Base-by-base conservation (phyloP, 163 green algal species). In the Chloromonas sp. region DNA sequence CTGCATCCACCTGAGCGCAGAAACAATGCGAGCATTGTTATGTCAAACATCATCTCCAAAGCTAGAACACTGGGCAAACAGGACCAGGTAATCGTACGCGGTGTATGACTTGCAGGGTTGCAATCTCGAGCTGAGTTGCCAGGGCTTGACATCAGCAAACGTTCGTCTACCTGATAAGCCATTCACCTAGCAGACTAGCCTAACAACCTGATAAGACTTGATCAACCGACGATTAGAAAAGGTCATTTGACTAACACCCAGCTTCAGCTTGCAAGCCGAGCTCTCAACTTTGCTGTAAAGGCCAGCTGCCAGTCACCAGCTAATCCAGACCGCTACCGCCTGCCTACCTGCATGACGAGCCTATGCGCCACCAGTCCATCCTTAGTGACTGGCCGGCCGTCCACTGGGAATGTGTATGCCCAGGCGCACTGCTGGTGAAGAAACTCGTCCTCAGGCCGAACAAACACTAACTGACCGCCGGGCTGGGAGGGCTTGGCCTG, bases 401-500 rank as follows among this genome's bases (percentile, higher is more conserved):
- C 86, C 2, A 95, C 85, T 0, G 92, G 88, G 85, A 98, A 97
- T 5, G 88, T 91, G 89, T 92, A 96, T 15, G 86, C 90, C 89
- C 92, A 95, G 36, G 82, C 80, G 61, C 87, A 89, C 3, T 92
- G 86, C 85, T 92, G 87, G 83, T 97, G 94, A 57, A 96, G 94
- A 83, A 95, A 96, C 88, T 98, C 94, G 76, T 97, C 95, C 88
- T 98, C 96, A 0, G 96, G 96, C 8, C 92, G 84, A 60, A 93
- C 83, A 81, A 96, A 98, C 36, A 98, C 89, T 0, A 96, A 82
- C 36, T 36, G 36, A 36, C 36, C 36, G 36, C 36, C 36, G 36
- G 36, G 36, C 36, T 36, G 36, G 36, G 36, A 36, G 36, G 36
- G 36, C 36, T 36, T 36, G 36, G 36, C 36, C 36, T 36, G 36